Evolutionary conservation across 257 asterid genomes (phyloP).

Genomic region (Nicotiana tomentosiformis): DNA sequence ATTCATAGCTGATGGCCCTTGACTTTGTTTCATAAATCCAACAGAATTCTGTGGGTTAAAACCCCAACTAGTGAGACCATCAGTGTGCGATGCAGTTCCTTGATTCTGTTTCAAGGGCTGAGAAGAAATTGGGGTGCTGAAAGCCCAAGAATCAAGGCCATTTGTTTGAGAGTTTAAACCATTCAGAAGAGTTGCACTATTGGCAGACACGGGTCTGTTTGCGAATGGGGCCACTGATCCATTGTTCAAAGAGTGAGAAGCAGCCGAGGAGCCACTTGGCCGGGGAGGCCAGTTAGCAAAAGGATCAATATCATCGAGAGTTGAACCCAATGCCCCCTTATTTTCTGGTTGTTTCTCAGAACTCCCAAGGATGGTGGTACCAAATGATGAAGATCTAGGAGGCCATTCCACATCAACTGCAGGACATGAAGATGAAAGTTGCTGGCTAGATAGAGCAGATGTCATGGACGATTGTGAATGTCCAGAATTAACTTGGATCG

Average conservation of each 20-base stretch:
- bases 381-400: conserved; percentile 47
- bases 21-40: conserved; percentile 59
- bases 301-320: conserved; percentile 70
- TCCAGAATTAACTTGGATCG: conserved; percentile 31
- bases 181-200: conserved; percentile 29
- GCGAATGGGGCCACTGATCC: conserved; percentile 32
- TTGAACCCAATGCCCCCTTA: conserved; percentile 35
- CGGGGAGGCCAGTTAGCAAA: conserved; percentile 96
- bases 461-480: conserved; percentile 26
- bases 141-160: conserved; percentile 50
- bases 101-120: conserved; percentile 44
- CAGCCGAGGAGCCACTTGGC: conserved; percentile 40
- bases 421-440: conserved; percentile 58
- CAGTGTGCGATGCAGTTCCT: conserved; percentile 32
- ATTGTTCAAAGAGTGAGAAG: conserved; percentile 40
- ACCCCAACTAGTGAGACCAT: conserved; percentile 33
- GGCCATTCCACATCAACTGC: conserved; percentile 99
- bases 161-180: conserved; percentile 43
- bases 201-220: conserved; percentile 25
- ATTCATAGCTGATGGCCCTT: conserved; percentile 27
- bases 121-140: conserved; percentile 26
- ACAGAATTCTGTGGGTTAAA: conserved; percentile 40
- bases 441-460: conserved; percentile 47
- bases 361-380: conserved; percentile 26
- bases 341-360: conserved; percentile 32